Evolutionary conservation across 768 basidiomycete genomes (phyloP).

Genomic region (Tremella mesenterica): DNA sequence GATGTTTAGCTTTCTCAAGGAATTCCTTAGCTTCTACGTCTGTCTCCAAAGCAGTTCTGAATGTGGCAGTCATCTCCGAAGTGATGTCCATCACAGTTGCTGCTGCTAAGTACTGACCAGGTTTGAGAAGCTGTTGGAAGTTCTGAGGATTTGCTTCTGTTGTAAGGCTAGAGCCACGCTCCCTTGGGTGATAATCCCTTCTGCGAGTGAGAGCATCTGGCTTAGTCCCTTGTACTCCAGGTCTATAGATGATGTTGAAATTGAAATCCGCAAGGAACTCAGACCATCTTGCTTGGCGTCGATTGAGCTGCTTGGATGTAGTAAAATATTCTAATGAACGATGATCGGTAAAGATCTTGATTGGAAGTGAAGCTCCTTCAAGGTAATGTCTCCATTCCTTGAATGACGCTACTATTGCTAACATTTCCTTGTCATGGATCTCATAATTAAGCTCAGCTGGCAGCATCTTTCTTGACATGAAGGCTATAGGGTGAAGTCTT

Average conservation of each 20-base stretch:
- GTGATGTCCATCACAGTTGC: neutral
- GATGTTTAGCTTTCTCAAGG: constrained; percentile 3
- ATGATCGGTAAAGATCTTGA: constrained; percentile 3
- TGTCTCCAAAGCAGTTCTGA: too few relatives aligned
- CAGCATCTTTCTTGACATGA: neutral
- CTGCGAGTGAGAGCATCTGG: too few relatives aligned
- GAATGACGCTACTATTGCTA: constrained; percentile 47
- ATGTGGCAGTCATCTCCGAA: too few relatives aligned
- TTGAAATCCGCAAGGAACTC: constrained; percentile 3
- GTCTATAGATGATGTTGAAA: too few relatives aligned
- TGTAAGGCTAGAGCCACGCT: too few relatives aligned
- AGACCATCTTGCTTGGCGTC: constrained; percentile 49
- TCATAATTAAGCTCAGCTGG: constrained; percentile 47
- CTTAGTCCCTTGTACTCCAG: too few relatives aligned
- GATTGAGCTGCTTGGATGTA: too few relatives aligned
- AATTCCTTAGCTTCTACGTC: constrained; percentile 4
- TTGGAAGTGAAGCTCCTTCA: neutral
- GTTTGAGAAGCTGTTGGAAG: too few relatives aligned
- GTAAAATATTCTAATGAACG: neutral
- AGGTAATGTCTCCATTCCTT: constrained; percentile 5
- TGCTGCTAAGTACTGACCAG: neutral
- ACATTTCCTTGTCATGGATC: constrained; percentile 51
- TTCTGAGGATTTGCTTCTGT: too few relatives aligned
- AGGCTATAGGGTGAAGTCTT: neutral
- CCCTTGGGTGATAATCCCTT: constrained; percentile 11